phyloP scores from a whole-genome alignment of 352 stramenopile genomes.

The Phytophthora fragariaefolia region DNA sequence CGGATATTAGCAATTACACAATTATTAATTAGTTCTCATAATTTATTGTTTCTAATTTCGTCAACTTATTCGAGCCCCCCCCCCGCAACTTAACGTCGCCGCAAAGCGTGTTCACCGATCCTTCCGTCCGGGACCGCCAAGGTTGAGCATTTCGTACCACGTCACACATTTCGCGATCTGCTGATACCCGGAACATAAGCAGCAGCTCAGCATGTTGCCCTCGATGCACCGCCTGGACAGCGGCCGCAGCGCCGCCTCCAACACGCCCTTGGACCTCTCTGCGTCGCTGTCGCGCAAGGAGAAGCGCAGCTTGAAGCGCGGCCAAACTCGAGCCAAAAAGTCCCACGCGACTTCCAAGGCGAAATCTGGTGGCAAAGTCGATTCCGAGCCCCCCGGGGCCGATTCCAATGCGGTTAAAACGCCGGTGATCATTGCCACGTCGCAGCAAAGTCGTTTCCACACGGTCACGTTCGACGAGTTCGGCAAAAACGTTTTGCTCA shows the following conservation, averaged over 20 bases:
- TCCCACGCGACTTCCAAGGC: conserved; percentile 2
- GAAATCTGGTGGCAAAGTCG: conserved; percentile 3
- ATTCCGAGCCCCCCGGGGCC: conserved; percentile 7
- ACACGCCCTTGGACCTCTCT: conserved; percentile 34
- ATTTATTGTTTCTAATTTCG: too few species aligned
- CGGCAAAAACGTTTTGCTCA: conserved; percentile 63
- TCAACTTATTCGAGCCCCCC: too few species aligned
- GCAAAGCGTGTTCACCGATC: conserved; percentile 18
- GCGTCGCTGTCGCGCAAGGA: conserved; percentile 56
- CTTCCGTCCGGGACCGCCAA: conserved; percentile 18
- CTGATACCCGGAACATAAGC: neutral
- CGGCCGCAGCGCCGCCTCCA: conserved; percentile 28
- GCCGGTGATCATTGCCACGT: conserved; percentile 41
- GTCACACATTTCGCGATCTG: conserved; percentile 19
- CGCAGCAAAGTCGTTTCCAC: conserved; percentile 68
- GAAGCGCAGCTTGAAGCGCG: conserved; percentile 46
- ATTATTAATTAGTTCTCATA: too few species aligned
- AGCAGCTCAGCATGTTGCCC: conserved; percentile 39
- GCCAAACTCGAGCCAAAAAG: conserved; percentile 28
- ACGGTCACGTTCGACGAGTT: conserved; percentile 70
- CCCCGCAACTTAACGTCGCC: conserved; percentile 4
- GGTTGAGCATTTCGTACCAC: conserved; percentile 6
- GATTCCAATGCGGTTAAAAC: conserved; percentile 9
- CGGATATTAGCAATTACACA: too few species aligned
- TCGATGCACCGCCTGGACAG: conserved; percentile 46